Percentiles rank a stretch among this genome's conserved stretches.
phyloP scores from a whole-genome alignment of 23 red algal genomes.

The Agarophyton chilense region DNA sequence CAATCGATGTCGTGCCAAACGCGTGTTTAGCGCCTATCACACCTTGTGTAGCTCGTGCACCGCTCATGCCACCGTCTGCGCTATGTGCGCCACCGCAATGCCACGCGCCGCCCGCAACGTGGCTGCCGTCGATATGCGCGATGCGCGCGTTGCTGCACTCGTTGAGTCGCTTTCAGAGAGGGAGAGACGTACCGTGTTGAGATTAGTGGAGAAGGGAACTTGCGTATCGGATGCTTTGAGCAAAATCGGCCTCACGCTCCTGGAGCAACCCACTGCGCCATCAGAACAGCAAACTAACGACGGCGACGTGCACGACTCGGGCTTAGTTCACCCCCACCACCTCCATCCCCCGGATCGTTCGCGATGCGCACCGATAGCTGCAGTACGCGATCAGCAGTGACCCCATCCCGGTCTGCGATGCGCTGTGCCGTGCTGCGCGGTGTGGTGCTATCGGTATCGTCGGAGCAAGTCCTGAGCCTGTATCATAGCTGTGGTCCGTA shows the following conservation, averaged over 20 bases:
- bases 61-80: background rate
- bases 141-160: background rate
- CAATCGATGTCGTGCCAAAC: constrained; percentile 20
- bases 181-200: constrained; percentile 6
- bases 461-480: background rate
- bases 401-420: too few relatives aligned
- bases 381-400: background rate
- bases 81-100: background rate
- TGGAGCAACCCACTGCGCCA: background rate
- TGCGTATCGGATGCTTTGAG: background rate
- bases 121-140: background rate
- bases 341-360: too few relatives aligned
- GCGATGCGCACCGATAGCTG: background rate
- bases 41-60: constrained; percentile 35
- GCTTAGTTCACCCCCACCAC: too few relatives aligned
- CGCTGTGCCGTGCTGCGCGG: too few relatives aligned
- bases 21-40: constrained; percentile 22
- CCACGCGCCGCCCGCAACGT: background rate
- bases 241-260: constrained; percentile 1
- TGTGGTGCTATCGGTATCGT: too few relatives aligned
- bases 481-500: too few relatives aligned
- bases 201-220: background rate
- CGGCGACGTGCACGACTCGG: background rate
- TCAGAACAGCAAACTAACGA: background rate
- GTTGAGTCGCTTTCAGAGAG: constrained; percentile 1